Evolutionary conservation across 2,329 filamentous ascomycete genomes (phyloP), one percentile per base, ranked within the genome.

Genomic region (Alternaria ethzedia): DNA sequence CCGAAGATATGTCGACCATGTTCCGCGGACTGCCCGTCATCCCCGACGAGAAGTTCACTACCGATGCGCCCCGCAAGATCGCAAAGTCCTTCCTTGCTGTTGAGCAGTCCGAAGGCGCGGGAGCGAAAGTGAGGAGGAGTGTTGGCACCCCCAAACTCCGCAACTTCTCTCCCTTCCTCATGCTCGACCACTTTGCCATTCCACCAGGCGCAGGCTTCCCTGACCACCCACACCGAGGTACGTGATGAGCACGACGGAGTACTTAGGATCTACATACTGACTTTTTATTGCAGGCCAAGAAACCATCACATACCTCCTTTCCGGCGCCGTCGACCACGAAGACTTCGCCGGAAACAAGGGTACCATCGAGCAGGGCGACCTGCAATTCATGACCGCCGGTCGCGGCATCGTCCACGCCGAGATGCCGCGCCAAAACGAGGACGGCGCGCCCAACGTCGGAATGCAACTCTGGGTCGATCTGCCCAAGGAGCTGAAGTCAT

Each of bases 301-400:
- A 73, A 91, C 89, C 15, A 96, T 97, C 77, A 97, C 94, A 1
- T 97, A 97, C 79, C 85, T 98, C 28, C 86, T 98, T n/a, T 83
- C 87, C 13, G 95, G 95, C 68, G 92, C 88, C 4, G 89, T 97
- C 63, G 93, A 97, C 82, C 94, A 97, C 76, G 94, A 97, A 82
- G 94, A 97, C 80, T 97, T 97, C 71, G 90, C 92, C 3, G 94
- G 94, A 12, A 90, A 96, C 82, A 86, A 86, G 54, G 96, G 95
- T 61, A 96, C 91, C 4, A 93, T 98, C 70, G 86, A 90, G 64
- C 82, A 91, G 0, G 95, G 95, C n/a, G 95, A 97, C 78, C 83
- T 98, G 51, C 95, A 98, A 78, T 98, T 98, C 85, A 98, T 98
- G 96, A 97, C 95, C 0, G 95, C 95, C 1, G 95, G 95, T 5